Base-by-base conservation (phyloP, 2,329 filamentous ascomycete species). In the Incumbomyces delicatus region DNA sequence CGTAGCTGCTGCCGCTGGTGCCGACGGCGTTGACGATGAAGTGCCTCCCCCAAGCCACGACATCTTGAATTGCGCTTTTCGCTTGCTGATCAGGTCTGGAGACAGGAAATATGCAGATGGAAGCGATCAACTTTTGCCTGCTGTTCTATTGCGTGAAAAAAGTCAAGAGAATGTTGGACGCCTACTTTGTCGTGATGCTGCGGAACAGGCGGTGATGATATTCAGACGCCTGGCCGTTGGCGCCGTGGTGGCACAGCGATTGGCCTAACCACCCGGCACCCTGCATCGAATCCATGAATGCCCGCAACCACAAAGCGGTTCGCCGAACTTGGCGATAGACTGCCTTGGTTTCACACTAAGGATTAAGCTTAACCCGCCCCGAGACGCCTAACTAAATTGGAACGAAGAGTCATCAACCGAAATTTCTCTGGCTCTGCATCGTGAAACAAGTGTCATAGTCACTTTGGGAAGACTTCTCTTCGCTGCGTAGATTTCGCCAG, bases 201-300 rank as follows among this genome's bases (percentile, higher is more conserved):
- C 33, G 4, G 29, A 33, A n/a, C n/a, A 42, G 40, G 40, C 40
- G 30, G 40, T 42, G 27, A 42, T 33, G 27, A 32, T 42, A 42
- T 16, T 20, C 13, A 14, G 16, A 13, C 17, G 22, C 12, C 12
- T 16, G 17, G 20, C 12, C 36, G 17, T 29, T n/a, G 11, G 13
- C 30, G 12, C 11, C 20, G 16, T 41, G 18, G 38, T 29, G 38
- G 38, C 22, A 27, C 8, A 22, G n/a, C n/a, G n/a, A n/a, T n/a
- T n/a, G n/a, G n/a, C n/a, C n/a, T n/a, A n/a, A n/a, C n/a, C n/a
- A n/a, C n/a, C n/a, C n/a, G n/a, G n/a, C n/a, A n/a, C n/a, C n/a
- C n/a, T n/a, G n/a, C n/a, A n/a, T n/a, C n/a, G n/a, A n/a, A n/a
- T n/a, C 11, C 14, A 38, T 38, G 22, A 4, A 27, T 27, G 22